A percentile compares a stretch with the other conserved stretches of the same genome.
phyloP scores from a whole-genome alignment of 768 basidiomycete genomes.

The Termitomyces sp. region DNA sequence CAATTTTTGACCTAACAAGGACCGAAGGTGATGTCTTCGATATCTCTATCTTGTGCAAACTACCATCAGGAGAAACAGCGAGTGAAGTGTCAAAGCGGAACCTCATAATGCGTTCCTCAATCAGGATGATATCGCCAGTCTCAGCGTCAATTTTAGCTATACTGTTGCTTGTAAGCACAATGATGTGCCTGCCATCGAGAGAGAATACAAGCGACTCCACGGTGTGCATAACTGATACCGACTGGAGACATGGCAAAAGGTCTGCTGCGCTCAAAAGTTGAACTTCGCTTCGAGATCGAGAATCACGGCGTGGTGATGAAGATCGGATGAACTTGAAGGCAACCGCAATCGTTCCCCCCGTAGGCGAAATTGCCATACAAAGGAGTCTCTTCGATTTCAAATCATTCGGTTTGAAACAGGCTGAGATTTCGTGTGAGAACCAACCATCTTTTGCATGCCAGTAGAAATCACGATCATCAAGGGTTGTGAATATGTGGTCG shows the following conservation, averaged over 20 bases:
- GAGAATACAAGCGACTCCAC: background rate
- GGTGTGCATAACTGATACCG: background rate
- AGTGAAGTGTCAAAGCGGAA: background rate
- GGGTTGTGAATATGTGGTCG: background rate
- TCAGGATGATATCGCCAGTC: background rate
- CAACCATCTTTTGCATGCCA: background rate
- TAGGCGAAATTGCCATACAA: too few relatives aligned
- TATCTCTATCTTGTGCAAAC: background rate
- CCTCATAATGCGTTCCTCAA: background rate
- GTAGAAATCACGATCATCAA: background rate
- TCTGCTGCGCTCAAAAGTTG: too few relatives aligned
- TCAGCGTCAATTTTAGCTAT: background rate
- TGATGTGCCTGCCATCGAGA: background rate
- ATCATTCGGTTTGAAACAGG: background rate
- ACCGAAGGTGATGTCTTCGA: background rate
- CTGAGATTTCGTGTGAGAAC: background rate
- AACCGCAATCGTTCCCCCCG: too few relatives aligned
- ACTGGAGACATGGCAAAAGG: too few relatives aligned
- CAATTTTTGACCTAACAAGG: background rate
- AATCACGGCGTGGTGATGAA: too few relatives aligned
- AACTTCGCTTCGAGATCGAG: too few relatives aligned
- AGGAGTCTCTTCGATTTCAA: too few relatives aligned
- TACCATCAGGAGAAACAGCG: background rate
- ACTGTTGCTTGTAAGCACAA: background rate
- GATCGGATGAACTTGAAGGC: too few relatives aligned